Evolutionary conservation across 2,329 filamentous ascomycete species (phyloP).

Genomic region (Trichoderma sp.): DNA sequence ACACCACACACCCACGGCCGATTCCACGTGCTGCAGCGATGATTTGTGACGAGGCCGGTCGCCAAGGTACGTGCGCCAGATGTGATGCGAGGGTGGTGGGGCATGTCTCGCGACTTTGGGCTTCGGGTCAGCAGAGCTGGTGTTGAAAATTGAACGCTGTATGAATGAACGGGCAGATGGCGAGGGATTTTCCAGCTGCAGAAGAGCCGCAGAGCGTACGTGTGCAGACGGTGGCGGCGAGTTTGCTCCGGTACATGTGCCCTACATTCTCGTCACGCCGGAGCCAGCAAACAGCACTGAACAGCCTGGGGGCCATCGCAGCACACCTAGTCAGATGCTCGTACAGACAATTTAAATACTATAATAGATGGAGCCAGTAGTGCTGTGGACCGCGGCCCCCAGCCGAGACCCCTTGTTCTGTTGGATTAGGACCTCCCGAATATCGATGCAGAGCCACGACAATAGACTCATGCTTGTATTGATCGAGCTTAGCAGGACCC

Average conservation of each 20-base stretch:
- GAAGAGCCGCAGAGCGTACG: neutral
- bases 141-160: neutral
- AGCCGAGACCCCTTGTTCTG: neutral
- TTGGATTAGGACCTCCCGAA: neutral
- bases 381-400: neutral
- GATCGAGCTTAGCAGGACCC: neutral
- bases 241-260: neutral
- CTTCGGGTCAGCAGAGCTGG: slow-evolving; percentile 15
- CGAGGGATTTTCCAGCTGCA: neutral
- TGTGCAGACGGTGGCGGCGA: too few relatives aligned
- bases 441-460: neutral
- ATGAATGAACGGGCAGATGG: neutral
- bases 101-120: slow-evolving; percentile 9
- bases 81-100: neutral
- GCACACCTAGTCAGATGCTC: neutral
- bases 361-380: neutral
- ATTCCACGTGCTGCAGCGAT: neutral
- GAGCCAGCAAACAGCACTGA: neutral
- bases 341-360: neutral
- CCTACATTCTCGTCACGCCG: too few relatives aligned
- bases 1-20: neutral
- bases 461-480: neutral
- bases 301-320: neutral
- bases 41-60: neutral
- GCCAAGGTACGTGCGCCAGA: neutral